Conservation (phyloP, 1,139 yeast species). For the Blastobotrys apis region DNA sequence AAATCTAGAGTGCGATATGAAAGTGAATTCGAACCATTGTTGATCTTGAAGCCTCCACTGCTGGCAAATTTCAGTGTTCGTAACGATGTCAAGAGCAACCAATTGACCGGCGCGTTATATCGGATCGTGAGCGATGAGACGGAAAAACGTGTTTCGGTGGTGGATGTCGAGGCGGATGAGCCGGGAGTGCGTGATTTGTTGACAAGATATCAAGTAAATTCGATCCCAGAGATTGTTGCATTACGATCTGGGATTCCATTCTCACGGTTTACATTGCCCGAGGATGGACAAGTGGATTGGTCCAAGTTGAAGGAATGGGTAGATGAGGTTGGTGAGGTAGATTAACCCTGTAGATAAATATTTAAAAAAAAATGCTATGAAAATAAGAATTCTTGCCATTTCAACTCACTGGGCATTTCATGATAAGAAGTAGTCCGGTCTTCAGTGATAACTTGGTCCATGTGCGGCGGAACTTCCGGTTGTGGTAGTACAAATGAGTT, state of each 20-base stretch:
- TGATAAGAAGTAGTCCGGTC: not conserved
- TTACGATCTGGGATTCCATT: constrained; percentile 62
- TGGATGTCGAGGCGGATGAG: constrained; percentile 66
- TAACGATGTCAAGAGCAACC: constrained; percentile 60
- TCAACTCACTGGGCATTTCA: not conserved
- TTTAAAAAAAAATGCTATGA: no score
- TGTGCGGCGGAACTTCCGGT: no score
- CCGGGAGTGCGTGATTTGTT: constrained; percentile 57
- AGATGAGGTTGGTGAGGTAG: constrained; percentile 38
- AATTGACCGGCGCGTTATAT: constrained; percentile 59
- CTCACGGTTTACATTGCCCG: constrained; percentile 46
- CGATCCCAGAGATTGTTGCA: constrained; percentile 64
- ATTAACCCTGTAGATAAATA: no score
- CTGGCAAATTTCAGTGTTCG: constrained; percentile 67
- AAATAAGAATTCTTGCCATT: not conserved
- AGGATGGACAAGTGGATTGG: constrained; percentile 46
- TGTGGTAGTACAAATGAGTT: no score
- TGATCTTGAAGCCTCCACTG: constrained; percentile 53
- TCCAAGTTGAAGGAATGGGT: constrained; percentile 56
- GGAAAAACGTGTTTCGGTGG: constrained; percentile 52
- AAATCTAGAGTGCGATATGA: constrained; percentile 39
- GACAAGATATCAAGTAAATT: constrained; percentile 53
- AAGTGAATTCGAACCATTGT: constrained; percentile 52
- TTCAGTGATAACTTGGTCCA: not conserved
- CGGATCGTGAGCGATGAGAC: constrained; percentile 52